A percentile compares a stretch with the other conserved stretches of the same genome.
Conservation (phyloP, 305 asterid species). For the Fraxinus dipetala region DNA sequence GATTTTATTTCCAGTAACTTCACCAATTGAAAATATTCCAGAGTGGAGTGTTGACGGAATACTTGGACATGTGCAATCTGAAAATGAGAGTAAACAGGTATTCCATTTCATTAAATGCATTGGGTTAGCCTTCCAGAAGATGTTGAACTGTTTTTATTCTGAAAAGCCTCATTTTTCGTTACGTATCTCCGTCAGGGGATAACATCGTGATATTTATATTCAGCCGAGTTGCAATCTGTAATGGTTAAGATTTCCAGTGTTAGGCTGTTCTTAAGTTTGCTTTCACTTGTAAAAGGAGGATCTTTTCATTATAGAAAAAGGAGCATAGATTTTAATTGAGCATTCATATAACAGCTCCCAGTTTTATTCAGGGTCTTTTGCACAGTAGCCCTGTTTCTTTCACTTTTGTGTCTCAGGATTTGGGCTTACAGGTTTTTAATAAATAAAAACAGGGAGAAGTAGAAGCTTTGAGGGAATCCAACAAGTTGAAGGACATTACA, state of each 20-base stretch:
- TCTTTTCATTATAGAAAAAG: background rate
- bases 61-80: constrained; percentile 56
- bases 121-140: background rate
- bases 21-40: constrained; percentile 37
- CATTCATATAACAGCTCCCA: background rate
- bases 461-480: constrained; percentile 33
- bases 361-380: background rate
- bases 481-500: constrained; percentile 34
- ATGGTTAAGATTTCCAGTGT: background rate
- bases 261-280: constrained; percentile 6
- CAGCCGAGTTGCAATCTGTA: background rate
- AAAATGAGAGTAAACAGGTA: constrained; percentile 53
- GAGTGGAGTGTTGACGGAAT: constrained; percentile 82
- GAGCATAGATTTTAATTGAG: background rate
- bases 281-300: background rate
- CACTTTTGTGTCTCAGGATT: background rate
- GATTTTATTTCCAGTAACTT: constrained; percentile 65
- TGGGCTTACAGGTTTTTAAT: constrained; percentile 9
- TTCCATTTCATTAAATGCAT: background rate
- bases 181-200: background rate
- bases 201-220: background rate
- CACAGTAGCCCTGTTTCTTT: constrained; percentile 3
- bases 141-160: background rate
- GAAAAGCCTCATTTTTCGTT: background rate
- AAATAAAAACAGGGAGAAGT: constrained; percentile 47